Evolutionary conservation across 2,329 filamentous ascomycete genomes (phyloP).

Genomic region (Dothideomycetidae sp.): DNA sequence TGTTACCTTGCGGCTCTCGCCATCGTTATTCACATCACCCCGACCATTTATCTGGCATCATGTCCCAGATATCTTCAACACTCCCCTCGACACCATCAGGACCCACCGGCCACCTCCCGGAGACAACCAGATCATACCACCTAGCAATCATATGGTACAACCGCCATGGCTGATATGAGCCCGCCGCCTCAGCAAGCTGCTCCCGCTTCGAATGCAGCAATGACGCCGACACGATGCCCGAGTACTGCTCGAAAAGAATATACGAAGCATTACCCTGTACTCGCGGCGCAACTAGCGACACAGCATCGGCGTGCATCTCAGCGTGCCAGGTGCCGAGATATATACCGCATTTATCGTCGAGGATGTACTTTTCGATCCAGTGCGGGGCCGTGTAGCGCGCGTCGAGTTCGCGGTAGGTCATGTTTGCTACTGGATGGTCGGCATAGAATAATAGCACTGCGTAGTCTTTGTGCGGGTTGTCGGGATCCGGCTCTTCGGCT

Average conservation of each 20-base stretch:
- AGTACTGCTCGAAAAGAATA: background rate
- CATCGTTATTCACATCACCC: background rate
- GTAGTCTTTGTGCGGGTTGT: background rate
- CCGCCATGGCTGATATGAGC: background rate
- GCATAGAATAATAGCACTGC: constrained; percentile 3
- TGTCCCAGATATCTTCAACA: constrained; percentile 4
- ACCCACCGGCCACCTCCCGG: constrained; percentile 5
- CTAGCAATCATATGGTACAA: constrained; percentile 4
- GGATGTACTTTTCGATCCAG: background rate
- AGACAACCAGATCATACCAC: constrained; percentile 8
- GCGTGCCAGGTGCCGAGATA: constrained; percentile 4
- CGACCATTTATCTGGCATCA: background rate
- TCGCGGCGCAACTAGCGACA: constrained; percentile 1
- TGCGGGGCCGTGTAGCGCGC: background rate
- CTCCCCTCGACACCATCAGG: constrained; percentile 3
- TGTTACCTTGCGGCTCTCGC: too few relatives aligned
- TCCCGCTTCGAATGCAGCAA: constrained; percentile 1
- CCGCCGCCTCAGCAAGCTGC: background rate
- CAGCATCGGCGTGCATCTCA: constrained; percentile 2
- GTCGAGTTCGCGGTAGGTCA: constrained; percentile 1
- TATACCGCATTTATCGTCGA: constrained; percentile 8
- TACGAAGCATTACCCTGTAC: background rate
- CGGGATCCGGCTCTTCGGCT: constrained; percentile 1
- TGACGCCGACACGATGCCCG: background rate
- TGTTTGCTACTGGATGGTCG: constrained; percentile 1